These are phyloP conservation scores for Amanita jacksonii DNA, from an alignment of 768 basidiomycete species.

Conservation along the genomic window DNA sequence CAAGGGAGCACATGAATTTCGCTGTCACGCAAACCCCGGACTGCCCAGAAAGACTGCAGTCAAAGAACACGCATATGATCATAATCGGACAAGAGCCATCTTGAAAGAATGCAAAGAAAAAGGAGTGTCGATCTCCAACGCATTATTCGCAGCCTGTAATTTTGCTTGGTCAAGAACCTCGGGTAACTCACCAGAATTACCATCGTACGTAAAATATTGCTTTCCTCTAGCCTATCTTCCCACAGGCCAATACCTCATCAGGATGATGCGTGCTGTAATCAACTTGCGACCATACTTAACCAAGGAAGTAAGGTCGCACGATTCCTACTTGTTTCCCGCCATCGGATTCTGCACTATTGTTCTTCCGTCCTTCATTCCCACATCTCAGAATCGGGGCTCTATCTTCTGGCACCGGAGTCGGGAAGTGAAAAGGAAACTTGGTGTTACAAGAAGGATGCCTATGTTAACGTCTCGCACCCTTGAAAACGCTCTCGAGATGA, in stretches of 20 bases:
- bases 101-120: slow-evolving; percentile 61
- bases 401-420: slow-evolving; percentile 73
- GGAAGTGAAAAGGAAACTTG: slow-evolving; percentile 58
- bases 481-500: slow-evolving; percentile 59
- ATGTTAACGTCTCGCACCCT: slow-evolving; percentile 52
- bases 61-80: slow-evolving; percentile 52
- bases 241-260: slow-evolving; percentile 16
- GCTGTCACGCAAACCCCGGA: slow-evolving; percentile 33
- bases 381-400: slow-evolving; percentile 24
- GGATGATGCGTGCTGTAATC: slow-evolving; percentile 81
- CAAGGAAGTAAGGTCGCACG: slow-evolving; percentile 31
- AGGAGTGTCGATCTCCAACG: slow-evolving; percentile 67
- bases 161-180: slow-evolving; percentile 59
- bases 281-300: slow-evolving; percentile 60
- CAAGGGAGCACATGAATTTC: slow-evolving; percentile 71
- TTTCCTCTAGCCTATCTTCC: not conserved
- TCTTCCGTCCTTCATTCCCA: slow-evolving; percentile 64
- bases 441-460: slow-evolving; percentile 47
- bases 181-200: slow-evolving; percentile 34
- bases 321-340: slow-evolving; percentile 74
- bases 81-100: slow-evolving; percentile 47
- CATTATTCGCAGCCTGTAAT: slow-evolving; percentile 68
- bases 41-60: slow-evolving; percentile 52
- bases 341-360: slow-evolving; percentile 78
- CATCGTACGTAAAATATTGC: slow-evolving; percentile 30